A percentile compares a stretch with the other conserved stretches of the same genome.
phyloP scores from a whole-genome alignment of 169 alveolate species.

The Perkinsus marinus region DNA sequence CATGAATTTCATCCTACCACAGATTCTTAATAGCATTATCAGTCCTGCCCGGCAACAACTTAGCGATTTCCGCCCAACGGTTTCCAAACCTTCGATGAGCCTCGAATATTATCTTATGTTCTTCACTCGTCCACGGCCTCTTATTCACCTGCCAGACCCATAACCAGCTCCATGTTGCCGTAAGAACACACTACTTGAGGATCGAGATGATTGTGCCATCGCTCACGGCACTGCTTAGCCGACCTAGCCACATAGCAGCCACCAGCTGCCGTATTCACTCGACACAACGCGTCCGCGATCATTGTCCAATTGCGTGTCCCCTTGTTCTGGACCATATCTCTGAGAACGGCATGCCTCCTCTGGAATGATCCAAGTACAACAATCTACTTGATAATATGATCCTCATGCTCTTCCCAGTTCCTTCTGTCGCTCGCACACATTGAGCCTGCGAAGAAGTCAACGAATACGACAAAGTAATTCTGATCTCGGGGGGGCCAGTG shows the following conservation, averaged over 20 bases:
- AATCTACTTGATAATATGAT: not conserved
- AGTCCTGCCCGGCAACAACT: conserved; percentile 61
- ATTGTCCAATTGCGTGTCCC: conserved; percentile 12
- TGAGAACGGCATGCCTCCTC: not conserved
- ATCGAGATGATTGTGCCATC: conserved; percentile 65
- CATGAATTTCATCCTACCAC: not conserved
- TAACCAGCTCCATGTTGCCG: not conserved
- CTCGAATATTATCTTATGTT: conserved; percentile 44
- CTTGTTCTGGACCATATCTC: conserved; percentile 4
- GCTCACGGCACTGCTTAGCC: conserved; percentile 68
- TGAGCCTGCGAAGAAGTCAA: not conserved
- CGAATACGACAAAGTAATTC: too few species aligned
- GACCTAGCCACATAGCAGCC: conserved; percentile 25
- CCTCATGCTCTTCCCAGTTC: not conserved
- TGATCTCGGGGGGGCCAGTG: too few species aligned
- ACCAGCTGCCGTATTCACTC: not conserved
- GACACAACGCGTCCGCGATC: conserved; percentile 3
- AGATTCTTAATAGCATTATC: conserved; percentile 68
- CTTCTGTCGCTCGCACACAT: not conserved
- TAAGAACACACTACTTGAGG: conserved; percentile 10
- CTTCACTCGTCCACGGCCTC: conserved; percentile 47
- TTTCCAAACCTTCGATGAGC: conserved; percentile 50
- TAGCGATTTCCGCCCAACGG: conserved; percentile 69
- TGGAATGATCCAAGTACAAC: not conserved
- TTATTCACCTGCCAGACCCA: conserved; percentile 27